Percentiles rank a stretch among this genome's conserved stretches.
Conservation (phyloP, 352 stramenopile genomes). For the Phytopythium vexans region DNA sequence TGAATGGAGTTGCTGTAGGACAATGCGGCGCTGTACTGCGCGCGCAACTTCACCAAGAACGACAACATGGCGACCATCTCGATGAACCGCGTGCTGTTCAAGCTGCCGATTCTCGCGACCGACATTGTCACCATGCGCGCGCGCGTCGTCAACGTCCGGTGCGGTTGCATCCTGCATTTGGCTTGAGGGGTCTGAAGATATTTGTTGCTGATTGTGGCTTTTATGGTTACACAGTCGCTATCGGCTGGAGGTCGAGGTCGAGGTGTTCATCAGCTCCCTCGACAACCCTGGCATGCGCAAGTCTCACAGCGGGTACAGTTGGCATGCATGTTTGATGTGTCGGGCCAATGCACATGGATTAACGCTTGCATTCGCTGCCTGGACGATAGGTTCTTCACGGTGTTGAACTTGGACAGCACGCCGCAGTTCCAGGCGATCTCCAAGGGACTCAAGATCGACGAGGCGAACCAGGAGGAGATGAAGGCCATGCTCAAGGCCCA, state of each 20-base stretch:
- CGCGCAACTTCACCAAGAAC: conserved; percentile 70
- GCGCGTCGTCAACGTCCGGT: conserved; percentile 64
- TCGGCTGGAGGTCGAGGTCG: conserved; percentile 61
- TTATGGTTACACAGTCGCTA: conserved; percentile 21
- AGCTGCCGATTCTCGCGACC: conserved; percentile 49
- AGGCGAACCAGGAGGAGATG: conserved; percentile 49
- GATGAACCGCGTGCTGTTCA: conserved; percentile 76
- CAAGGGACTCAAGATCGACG: conserved; percentile 40
- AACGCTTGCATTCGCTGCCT: not conserved
- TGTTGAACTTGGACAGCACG: conserved; percentile 47
- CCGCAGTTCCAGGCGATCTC: conserved; percentile 38
- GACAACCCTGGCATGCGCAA: conserved; percentile 28
- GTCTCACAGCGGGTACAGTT: conserved; percentile 46
- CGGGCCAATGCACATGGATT: too few relatives aligned
- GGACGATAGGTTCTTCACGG: conserved; percentile 46
- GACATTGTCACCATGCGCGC: conserved; percentile 64
- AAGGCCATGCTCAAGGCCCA: conserved; percentile 50
- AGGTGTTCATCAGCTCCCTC: conserved; percentile 47
- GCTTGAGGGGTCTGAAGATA: not conserved
- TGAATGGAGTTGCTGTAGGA: conserved; percentile 25
- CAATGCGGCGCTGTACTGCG: conserved; percentile 60
- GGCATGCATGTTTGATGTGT: conserved; percentile 1
- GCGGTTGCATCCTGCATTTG: conserved; percentile 1
- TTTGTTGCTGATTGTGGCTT: not conserved
- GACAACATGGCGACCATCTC: conserved; percentile 73